Base-by-base conservation (phyloP, 1,139 yeast species). In the Taphrina flavorubra region DNA sequence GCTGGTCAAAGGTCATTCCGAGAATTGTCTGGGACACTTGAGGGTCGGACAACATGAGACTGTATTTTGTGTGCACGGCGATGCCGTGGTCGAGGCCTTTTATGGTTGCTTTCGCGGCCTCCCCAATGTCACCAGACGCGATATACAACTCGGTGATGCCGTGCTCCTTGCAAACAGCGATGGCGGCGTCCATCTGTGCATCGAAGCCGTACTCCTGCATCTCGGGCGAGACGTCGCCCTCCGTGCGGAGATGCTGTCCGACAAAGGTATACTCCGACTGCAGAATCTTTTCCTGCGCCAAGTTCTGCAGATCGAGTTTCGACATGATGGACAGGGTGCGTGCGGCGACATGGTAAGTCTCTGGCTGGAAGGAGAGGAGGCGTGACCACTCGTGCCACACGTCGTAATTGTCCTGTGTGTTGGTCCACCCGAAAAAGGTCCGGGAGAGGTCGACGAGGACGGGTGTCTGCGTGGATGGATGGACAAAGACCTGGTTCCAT, bases 71-170 rank as follows among this genome's bases (percentile, higher is more conserved):
- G 42, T 40, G 51, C 0, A 42, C 49, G 25, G 49, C 31, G 40
- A 58, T 58, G 63, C 53, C 51, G 34, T 16, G 14, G 2, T 37
- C 34, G 20, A 36, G 34, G 8, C 42, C 58, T 16, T 31, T 11
- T 10, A 36, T 34, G 18, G 63, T 31, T 10, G 49, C 53, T 3
- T 46, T 42, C 1, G 51, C 51, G 14, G 63, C 53, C 31, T 42
- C 63, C 8, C 51, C 20, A 11, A 46, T 39, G 14, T 58, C 63
- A 13, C 63, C 63, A 37, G 63, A 58, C 11, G 63, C 63, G 34
- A 58, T 34, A 31, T 58, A 58, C 31, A 58, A 37, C 20, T 53
- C 20, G 2, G 58, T 34, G 18, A 53, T 53, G 42, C n/a, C 25
- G 7, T 34, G 13, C 8, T 34, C 20, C 42, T 16, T 53, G 58